These are phyloP conservation scores for Penicillium taxi DNA, from an alignment of 495 filamentous ascomycete species.

Conservation along the genomic window DNA sequence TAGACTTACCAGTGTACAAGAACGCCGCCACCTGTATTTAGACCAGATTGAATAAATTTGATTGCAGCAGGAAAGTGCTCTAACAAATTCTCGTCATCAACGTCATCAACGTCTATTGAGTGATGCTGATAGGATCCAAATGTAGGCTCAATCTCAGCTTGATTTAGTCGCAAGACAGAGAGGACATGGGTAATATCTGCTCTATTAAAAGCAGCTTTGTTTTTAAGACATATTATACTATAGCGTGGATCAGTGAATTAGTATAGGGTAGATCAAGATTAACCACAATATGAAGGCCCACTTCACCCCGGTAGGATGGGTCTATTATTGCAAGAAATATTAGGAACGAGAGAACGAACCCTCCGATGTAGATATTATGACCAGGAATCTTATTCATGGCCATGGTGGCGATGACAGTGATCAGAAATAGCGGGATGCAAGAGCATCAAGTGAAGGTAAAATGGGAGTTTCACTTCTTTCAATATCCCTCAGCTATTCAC, in stretches of 20 bases:
- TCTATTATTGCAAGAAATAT: too few species aligned
- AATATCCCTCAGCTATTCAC: too few species aligned
- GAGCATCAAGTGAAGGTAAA: neutral
- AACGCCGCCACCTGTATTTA: slow-evolving; percentile 58
- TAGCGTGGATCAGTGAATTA: too few species aligned
- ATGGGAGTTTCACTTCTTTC: neutral
- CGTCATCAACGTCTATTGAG: slow-evolving; percentile 78
- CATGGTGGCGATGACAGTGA: slow-evolving; percentile 19
- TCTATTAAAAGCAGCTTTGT: slow-evolving; percentile 55
- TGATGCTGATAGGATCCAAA: slow-evolving; percentile 53
- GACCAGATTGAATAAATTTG: slow-evolving; percentile 71
- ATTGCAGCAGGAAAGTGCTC: slow-evolving; percentile 69
- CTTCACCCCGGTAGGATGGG: too few species aligned
- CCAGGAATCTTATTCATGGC: slow-evolving; percentile 53
- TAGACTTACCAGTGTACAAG: slow-evolving; percentile 65
- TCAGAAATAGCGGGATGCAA: neutral
- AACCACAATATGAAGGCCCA: too few species aligned
- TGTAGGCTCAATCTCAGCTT: slow-evolving; percentile 36
- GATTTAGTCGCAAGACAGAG: slow-evolving; percentile 62
- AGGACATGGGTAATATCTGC: slow-evolving; percentile 83
- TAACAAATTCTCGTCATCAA: slow-evolving; percentile 76
- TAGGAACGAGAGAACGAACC: slow-evolving; percentile 51
- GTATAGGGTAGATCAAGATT: too few species aligned
- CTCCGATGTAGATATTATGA: slow-evolving; percentile 73
- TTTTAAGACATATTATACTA: slow-evolving; percentile 70